These are phyloP conservation scores for Arachnomyces sp. DNA, from an alignment of 2,329 filamentous ascomycete genomes.

Conservation along the genomic window DNA sequence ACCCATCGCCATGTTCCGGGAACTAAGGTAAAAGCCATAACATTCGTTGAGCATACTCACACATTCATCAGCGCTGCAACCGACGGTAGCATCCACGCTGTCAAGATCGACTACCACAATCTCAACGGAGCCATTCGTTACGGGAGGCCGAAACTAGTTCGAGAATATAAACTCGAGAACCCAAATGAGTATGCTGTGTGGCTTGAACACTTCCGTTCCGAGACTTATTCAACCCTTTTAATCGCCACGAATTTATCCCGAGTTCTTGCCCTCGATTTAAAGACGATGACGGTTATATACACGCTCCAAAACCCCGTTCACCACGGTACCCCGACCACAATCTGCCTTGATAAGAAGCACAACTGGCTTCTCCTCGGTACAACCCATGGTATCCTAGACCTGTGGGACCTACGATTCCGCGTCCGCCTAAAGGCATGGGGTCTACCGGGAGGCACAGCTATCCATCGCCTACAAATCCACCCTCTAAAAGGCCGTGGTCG, in stretches of 20 bases:
- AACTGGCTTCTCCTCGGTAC: conserved; percentile 91
- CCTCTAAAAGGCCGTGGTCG: conserved; percentile 68
- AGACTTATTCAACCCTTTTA: conserved; percentile 71
- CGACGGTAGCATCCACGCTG: conserved; percentile 82
- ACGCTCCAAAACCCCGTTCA: conserved; percentile 78
- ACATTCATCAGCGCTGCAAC: conserved; percentile 85
- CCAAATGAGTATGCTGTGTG: conserved; percentile 70
- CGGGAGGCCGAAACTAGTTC: conserved; percentile 64
- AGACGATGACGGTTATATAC: conserved; percentile 76
- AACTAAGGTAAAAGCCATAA: conserved; percentile 68
- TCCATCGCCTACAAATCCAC: conserved; percentile 72
- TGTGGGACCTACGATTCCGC: conserved; percentile 96
- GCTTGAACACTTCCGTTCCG: conserved; percentile 83
- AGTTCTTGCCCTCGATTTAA: conserved; percentile 74
- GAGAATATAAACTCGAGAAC: conserved; percentile 64
- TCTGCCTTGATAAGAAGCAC: conserved; percentile 74
- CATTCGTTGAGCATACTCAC: conserved; percentile 89
- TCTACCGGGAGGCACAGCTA: conserved; percentile 67
- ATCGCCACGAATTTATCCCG: conserved; percentile 80
- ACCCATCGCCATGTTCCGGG: conserved; percentile 68
- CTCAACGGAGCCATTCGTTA: conserved; percentile 59
- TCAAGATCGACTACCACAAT: conserved; percentile 65
- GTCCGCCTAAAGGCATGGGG: conserved; percentile 83
- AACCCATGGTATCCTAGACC: conserved; percentile 80
- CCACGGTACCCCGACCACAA: conserved; percentile 84